Conservation (phyloP, 2,329 filamentous ascomycete genomes). For the Pleurostoma richardsiae region DNA sequence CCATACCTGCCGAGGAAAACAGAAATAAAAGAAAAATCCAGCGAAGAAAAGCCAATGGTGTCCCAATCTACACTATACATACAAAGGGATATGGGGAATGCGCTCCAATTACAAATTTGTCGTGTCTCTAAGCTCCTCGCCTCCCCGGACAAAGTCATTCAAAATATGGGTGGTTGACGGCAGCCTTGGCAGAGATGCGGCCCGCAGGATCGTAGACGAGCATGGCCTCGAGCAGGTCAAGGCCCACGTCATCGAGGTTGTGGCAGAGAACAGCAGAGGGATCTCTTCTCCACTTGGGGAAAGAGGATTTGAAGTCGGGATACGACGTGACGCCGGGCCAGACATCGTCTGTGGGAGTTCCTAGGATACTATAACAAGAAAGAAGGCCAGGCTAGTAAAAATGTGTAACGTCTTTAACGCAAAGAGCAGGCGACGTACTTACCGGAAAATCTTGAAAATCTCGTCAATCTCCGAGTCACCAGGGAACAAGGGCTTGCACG, state of each 20-base stretch:
- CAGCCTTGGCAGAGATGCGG: conserved; percentile 84
- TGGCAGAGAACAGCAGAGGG: conserved; percentile 61
- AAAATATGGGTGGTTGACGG: conserved; percentile 82
- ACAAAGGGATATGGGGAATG: too few species aligned
- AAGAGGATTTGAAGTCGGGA: conserved; percentile 87
- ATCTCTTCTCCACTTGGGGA: conserved; percentile 84
- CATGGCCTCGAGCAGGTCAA: conserved; percentile 64
- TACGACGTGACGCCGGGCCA: conserved; percentile 95
- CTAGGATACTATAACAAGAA: conserved; percentile 55
- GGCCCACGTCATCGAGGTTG: conserved; percentile 65
- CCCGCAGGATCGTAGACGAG: conserved; percentile 84
- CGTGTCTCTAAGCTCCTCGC: too few species aligned
- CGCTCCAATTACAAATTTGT: too few species aligned
- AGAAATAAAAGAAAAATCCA: too few species aligned
- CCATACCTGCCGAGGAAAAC: too few species aligned
- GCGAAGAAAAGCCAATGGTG: too few species aligned
- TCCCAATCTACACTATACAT: too few species aligned
- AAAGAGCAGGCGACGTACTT: conserved; percentile 18
- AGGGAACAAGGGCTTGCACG: conserved; percentile 85
- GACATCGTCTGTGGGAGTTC: conserved; percentile 73
- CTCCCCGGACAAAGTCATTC: conserved; percentile 14
- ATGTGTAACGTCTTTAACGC: conserved; percentile 1
- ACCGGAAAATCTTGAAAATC: conserved; percentile 91
- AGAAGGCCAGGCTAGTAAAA: conserved; percentile 12
- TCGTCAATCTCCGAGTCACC: conserved; percentile 88